Percentiles rank a stretch among this genome's conserved stretches.
Evolutionary conservation across 306 rosid species (phyloP).

Genomic region (Fagus crenata): DNA sequence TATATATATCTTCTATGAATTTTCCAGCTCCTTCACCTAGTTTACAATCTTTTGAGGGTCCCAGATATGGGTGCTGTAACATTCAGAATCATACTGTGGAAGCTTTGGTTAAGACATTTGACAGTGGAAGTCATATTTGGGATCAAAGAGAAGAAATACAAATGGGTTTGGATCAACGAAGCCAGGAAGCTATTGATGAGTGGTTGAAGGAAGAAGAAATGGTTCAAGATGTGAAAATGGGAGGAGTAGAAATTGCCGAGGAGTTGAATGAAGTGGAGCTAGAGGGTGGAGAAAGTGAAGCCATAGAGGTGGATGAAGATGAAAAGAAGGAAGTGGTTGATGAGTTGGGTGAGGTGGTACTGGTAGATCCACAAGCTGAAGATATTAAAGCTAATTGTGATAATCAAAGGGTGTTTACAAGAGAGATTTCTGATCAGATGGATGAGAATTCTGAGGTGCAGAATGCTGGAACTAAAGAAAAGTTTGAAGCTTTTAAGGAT

Average conservation of each 20-base stretch:
- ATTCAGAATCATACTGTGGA: slow-evolving; percentile 28
- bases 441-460: slow-evolving; percentile 6
- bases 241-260: neutral
- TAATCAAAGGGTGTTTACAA: neutral
- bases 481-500: slow-evolving; percentile 19
- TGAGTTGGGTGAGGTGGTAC: slow-evolving; percentile 10
- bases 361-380: slow-evolving; percentile 14
- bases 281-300: slow-evolving; percentile 25
- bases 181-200: neutral
- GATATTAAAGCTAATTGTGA: slow-evolving; percentile 16
- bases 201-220: slow-evolving; percentile 12
- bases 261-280: neutral
- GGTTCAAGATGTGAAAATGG: slow-evolving; percentile 16
- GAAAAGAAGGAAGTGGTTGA: neutral
- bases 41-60: slow-evolving; percentile 1
- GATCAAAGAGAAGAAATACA: slow-evolving; percentile 14
- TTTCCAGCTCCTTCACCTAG: slow-evolving; percentile 1
- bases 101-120: slow-evolving; percentile 14
- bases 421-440: neutral
- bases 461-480: slow-evolving; percentile 10
- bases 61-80: slow-evolving; percentile 11
- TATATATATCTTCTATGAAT: slow-evolving; percentile 31
- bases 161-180: neutral
- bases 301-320: slow-evolving; percentile 16
- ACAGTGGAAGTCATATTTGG: slow-evolving; percentile 3